Base-by-base conservation (phyloP, 306 rosid genomes). In the Dalbergia cochinchinensis region DNA sequence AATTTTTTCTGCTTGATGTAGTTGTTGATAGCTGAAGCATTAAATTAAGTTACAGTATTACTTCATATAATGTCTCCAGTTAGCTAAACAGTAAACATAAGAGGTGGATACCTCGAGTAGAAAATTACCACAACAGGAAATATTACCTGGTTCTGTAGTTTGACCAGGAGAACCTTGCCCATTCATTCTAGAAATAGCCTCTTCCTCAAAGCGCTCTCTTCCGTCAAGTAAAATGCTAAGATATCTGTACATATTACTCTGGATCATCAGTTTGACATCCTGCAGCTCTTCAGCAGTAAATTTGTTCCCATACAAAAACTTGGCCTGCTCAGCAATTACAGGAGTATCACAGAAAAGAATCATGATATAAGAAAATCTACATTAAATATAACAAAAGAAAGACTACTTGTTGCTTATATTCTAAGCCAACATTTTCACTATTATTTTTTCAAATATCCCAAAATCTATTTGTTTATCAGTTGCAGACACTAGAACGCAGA, bases 171-270 rank as follows among this genome's bases (percentile, higher is more conserved):
- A 82, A 81, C 70, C 71, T 71, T 65, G 83, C 74, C 80, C 87
- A 58, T 80, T 86, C 76, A 84, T 87, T 85, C 86, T 78, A 69
- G 92, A 81, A 54, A 83, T 71, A 69, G 80, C 90, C 79, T 96
- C 98, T 85, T 96, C 99, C 90, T 96, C 98, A 67, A 96, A 96
- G 45, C 97, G 98, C 81, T 96, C 99, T 74, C 96, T 91, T 73
- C 99, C 99, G 83, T 96, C 98, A 19, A 96, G 97, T 78, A 96
- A 80, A 88, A 90, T 91, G 86, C 99, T 96, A 64, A 96, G 94
- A 87, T 96, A 96, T 83, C 86, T 96, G 84, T 96, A 96, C 94
- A 96, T 87, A 83, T 91, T 93, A 84, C 98, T 96, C 80, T 96
- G 96, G 78, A 96, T 93, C 99, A 96, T 96, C 86, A 91, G 80